phyloP scores from a whole-genome alignment of 495 filamentous ascomycete genomes.

The Margaritispora aquatica region DNA sequence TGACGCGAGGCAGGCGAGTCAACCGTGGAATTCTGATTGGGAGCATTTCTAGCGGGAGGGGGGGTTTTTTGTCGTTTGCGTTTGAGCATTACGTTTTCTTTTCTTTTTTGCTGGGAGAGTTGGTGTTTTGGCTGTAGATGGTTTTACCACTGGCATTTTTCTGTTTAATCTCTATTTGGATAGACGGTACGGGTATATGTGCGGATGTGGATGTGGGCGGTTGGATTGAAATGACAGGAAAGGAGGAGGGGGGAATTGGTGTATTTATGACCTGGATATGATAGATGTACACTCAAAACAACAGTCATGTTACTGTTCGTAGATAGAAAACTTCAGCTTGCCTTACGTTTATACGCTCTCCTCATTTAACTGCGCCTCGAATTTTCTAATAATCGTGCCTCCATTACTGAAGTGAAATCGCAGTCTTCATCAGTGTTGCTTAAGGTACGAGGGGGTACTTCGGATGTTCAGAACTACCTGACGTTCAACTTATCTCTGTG shows the following conservation, averaged over 20 bases:
- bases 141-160: neutral
- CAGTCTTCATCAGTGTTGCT: no score
- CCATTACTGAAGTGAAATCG: no score
- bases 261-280: neutral
- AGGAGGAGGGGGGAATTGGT: neutral
- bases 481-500: no score
- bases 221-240: neutral
- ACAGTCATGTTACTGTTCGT: neutral
- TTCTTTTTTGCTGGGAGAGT: neutral
- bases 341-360: no score
- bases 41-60: conserved; percentile 10
- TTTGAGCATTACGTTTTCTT: neutral
- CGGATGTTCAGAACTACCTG: no score
- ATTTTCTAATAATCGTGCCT: no score
- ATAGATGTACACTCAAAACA: neutral
- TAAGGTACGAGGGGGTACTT: no score
- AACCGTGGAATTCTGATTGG: conserved; percentile 22
- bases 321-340: no score
- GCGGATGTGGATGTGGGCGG: no score
- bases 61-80: neutral
- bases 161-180: neutral
- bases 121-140: neutral
- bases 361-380: no score
- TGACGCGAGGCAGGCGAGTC: conserved; percentile 20
- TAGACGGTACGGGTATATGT: no score